phyloP scores from a whole-genome alignment of 2,329 filamentous ascomycete genomes.

The Cordyceps pruinosa region DNA sequence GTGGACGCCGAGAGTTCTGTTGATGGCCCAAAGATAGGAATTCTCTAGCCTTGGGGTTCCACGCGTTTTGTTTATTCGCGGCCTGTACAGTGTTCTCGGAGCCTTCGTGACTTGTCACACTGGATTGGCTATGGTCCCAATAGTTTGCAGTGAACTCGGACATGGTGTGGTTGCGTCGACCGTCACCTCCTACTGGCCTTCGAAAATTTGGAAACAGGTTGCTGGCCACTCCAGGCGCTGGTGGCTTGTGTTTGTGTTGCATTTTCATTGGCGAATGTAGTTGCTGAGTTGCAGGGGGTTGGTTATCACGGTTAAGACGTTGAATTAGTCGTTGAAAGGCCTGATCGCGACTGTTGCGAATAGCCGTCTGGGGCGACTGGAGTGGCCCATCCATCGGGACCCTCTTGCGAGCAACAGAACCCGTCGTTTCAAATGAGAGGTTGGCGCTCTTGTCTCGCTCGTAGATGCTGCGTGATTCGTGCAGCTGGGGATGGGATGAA shows the following conservation, averaged over 20 bases:
- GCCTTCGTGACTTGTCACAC: not conserved
- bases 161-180: conserved; percentile 6
- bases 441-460: not conserved
- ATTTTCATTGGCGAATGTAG: not conserved
- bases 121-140: conserved; percentile 4
- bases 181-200: not conserved
- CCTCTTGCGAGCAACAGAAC: not conserved
- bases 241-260: not conserved
- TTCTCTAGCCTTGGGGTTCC: conserved; percentile 29
- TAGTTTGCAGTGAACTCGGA: conserved; percentile 9
- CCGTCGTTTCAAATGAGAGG: not conserved
- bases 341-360: not conserved
- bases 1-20: not conserved
- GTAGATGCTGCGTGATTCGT: not conserved
- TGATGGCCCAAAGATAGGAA: conserved; percentile 23
- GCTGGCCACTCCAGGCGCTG: not conserved
- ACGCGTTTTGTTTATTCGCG: conserved; percentile 12
- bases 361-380: not conserved
- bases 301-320: conserved; percentile 1
- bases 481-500: not conserved
- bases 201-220: not conserved
- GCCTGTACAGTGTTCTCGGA: not conserved
- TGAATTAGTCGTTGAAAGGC: conserved; percentile 7
- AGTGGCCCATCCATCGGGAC: not conserved
- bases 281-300: not conserved